phyloP scores from a whole-genome alignment of 2,329 filamentous ascomycete species.

The Aspergillus amoenus region DNA sequence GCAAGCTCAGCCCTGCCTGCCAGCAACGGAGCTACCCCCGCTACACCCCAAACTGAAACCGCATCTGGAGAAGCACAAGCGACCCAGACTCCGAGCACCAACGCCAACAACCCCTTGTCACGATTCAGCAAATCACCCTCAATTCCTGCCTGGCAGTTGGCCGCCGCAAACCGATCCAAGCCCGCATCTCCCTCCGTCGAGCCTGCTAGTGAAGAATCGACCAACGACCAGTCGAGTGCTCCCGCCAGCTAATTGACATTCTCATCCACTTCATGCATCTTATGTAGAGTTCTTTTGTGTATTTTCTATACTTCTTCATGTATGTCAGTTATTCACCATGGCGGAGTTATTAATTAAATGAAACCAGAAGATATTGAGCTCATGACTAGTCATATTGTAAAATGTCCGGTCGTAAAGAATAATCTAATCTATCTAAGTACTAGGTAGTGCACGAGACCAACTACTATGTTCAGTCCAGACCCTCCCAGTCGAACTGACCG shows the following conservation, averaged over 20 bases:
- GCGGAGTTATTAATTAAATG: background rate
- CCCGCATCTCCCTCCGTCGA: constrained; percentile 26
- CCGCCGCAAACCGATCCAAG: constrained; percentile 58
- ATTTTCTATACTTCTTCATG: constrained; percentile 21
- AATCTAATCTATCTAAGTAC: background rate
- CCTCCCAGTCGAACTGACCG: too few relatives aligned
- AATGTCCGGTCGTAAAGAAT: too few relatives aligned
- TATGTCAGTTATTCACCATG: constrained; percentile 21
- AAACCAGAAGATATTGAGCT: background rate
- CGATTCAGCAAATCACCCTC: constrained; percentile 57
- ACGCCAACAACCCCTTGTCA: constrained; percentile 49
- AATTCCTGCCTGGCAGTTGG: constrained; percentile 79
- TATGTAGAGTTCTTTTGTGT: background rate
- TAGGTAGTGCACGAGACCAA: background rate
- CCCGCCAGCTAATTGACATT: constrained; percentile 26
- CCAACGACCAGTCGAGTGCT: constrained; percentile 29
- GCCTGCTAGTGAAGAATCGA: constrained; percentile 14
- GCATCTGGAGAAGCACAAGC: constrained; percentile 28
- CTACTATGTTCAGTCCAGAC: background rate
- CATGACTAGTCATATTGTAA: background rate
- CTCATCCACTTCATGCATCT: background rate
- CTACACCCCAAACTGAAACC: constrained; percentile 30
- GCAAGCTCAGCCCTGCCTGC: constrained; percentile 20
- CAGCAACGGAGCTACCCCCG: constrained; percentile 28
- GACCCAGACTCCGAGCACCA: constrained; percentile 31